A percentile compares a stretch with the other conserved stretches of the same genome.
phyloP scores from a whole-genome alignment of 441 rosid species.

The Gossypium schwendimanii region DNA sequence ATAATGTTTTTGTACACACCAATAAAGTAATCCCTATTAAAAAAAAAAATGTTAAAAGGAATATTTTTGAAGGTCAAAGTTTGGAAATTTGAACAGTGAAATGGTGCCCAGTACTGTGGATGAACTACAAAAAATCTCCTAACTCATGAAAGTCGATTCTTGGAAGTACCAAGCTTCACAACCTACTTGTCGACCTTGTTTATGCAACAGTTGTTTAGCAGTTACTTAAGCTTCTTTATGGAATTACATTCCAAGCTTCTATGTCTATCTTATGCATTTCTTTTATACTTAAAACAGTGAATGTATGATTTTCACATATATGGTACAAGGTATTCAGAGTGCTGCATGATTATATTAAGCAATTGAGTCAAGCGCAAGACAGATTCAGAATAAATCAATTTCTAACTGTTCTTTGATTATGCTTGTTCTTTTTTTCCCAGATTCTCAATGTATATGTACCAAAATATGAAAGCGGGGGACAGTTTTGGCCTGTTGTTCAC shows the following conservation, averaged over 20 bases:
- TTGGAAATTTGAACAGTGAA: neutral
- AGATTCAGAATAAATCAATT: neutral
- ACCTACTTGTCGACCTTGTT: neutral
- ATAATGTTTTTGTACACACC: neutral
- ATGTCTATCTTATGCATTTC: neutral
- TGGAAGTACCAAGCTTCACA: neutral
- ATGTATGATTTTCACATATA: neutral
- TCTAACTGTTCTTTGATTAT: neutral
- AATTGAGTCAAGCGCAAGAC: neutral
- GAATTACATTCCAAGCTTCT: slow-evolving; percentile 2
- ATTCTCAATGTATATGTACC: slow-evolving; percentile 67
- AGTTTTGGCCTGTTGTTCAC: slow-evolving; percentile 79
- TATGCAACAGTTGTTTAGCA: neutral
- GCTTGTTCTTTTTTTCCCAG: slow-evolving; percentile 31
- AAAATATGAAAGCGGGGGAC: slow-evolving; percentile 79
- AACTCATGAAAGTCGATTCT: neutral
- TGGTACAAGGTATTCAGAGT: neutral
- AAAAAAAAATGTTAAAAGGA: neutral
- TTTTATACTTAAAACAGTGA: neutral
- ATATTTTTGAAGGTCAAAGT: neutral
- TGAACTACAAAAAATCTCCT: neutral
- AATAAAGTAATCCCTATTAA: neutral
- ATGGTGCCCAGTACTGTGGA: neutral
- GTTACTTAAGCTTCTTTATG: neutral
- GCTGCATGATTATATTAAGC: neutral